phyloP scores from a whole-genome alignment of 768 basidiomycete species.

The Albatrellus ellisii region DNA sequence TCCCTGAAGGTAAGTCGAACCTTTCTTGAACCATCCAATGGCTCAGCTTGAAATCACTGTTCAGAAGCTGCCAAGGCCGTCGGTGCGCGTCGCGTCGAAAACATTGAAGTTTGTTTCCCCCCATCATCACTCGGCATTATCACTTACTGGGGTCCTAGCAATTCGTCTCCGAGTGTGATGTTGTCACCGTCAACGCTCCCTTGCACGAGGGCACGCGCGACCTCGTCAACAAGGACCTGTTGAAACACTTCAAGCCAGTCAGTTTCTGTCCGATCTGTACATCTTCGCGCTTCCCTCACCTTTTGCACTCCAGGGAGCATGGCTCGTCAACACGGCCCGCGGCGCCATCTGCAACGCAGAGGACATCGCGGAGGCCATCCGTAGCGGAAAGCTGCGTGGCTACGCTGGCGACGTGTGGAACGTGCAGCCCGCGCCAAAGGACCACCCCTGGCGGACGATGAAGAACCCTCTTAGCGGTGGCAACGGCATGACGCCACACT shows the following conservation, averaged over 20 bases:
- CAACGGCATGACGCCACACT: conserved; percentile 29
- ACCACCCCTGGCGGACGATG: conserved; percentile 32
- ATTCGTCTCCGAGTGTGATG: conserved; percentile 16
- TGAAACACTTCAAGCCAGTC: conserved; percentile 28
- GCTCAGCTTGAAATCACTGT: neutral
- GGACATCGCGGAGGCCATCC: conserved; percentile 26
- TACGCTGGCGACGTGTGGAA: conserved; percentile 22
- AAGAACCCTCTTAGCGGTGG: conserved; percentile 24
- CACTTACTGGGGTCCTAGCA: neutral
- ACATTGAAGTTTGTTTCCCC: conserved; percentile 12
- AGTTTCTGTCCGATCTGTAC: conserved; percentile 5
- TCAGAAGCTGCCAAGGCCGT: conserved; percentile 20
- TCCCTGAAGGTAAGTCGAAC: conserved; percentile 11
- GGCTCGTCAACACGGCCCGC: conserved; percentile 34
- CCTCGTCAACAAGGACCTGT: conserved; percentile 28
- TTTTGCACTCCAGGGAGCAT: conserved; percentile 14
- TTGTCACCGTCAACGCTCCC: conserved; percentile 52
- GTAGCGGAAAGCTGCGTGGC: conserved; percentile 25
- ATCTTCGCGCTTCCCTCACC: neutral
- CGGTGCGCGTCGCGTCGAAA: conserved; percentile 25
- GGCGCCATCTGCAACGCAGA: conserved; percentile 30
- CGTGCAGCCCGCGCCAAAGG: conserved; percentile 27
- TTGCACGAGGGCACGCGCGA: conserved; percentile 29
- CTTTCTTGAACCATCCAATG: too few relatives aligned
- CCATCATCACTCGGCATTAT: neutral